These are phyloP conservation scores for Penicillium steckii DNA, from an alignment of 495 filamentous ascomycete species.

Conservation along the genomic window DNA sequence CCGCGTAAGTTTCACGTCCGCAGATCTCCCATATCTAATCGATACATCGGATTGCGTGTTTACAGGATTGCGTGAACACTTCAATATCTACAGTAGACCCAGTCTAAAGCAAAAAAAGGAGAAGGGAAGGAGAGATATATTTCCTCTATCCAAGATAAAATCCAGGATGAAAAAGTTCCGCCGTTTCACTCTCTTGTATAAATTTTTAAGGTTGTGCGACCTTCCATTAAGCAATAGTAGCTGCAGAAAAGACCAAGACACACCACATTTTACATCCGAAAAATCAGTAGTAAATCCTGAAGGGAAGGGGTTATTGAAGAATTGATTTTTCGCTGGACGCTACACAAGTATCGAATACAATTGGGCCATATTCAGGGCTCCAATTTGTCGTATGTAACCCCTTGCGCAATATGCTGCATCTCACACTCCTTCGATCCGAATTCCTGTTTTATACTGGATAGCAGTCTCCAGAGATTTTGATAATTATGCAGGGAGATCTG, in stretches of 20 bases:
- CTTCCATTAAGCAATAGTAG: neutral
- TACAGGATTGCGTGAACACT: neutral
- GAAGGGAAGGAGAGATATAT: neutral
- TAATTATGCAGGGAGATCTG: slow-evolving; percentile 20
- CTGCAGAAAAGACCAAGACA: neutral
- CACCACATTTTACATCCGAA: neutral
- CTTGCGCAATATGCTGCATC: slow-evolving; percentile 23
- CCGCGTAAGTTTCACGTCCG: neutral
- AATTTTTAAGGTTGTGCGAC: neutral
- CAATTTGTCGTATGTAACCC: slow-evolving; percentile 16
- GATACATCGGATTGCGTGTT: neutral
- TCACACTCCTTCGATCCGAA: slow-evolving; percentile 11
- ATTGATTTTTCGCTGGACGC: neutral
- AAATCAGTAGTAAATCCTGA: too few species aligned
- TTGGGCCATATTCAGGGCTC: neutral
- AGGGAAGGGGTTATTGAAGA: neutral
- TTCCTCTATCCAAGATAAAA: too few species aligned
- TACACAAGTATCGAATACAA: slow-evolving; percentile 1
- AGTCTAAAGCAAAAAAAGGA: neutral
- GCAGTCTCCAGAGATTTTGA: slow-evolving; percentile 24
- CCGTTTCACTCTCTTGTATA: neutral
- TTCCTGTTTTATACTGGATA: slow-evolving; percentile 20
- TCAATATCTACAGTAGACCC: neutral
- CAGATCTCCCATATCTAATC: slow-evolving; percentile 4
- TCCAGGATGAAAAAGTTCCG: neutral